phyloP scores from a whole-genome alignment of 2,329 filamentous ascomycete genomes.

The Coniosporium tulheliwenetii region DNA sequence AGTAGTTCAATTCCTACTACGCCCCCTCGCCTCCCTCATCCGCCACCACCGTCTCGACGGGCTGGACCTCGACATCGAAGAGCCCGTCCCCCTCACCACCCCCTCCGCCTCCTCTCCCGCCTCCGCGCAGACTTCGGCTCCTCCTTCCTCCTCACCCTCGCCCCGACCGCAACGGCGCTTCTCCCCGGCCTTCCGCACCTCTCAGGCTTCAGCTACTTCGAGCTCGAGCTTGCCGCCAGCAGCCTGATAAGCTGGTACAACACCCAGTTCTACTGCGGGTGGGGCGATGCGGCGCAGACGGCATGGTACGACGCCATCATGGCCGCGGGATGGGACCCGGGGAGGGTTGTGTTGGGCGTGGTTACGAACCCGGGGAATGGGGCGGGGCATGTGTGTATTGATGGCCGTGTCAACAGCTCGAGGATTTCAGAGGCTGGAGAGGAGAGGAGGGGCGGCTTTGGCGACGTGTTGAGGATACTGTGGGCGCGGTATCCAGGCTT shows the following conservation, averaged over 20 bases:
- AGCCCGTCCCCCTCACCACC: conserved; percentile 53
- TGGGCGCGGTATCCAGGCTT: conserved; percentile 49
- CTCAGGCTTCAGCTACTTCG: conserved; percentile 67
- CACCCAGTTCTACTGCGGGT: conserved; percentile 84
- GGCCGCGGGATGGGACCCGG: conserved; percentile 52
- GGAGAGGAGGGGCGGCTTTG: too few species aligned
- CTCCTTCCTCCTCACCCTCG: conserved; percentile 61
- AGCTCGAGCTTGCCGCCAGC: conserved; percentile 53
- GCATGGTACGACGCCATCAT: conserved; percentile 37
- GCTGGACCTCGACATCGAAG: conserved; percentile 67
- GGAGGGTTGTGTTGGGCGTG: conserved; percentile 64
- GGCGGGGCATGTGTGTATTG: conserved; percentile 33
- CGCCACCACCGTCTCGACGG: conserved; percentile 48
- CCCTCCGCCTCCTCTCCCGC: conserved; percentile 34
- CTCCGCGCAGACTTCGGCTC: conserved; percentile 48
- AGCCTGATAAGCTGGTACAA: conserved; percentile 72
- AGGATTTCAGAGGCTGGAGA: conserved; percentile 28
- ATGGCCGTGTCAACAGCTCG: conserved; percentile 20
- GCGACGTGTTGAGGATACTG: conserved; percentile 39
- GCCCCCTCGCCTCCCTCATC: conserved; percentile 47
- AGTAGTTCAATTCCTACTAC: conserved; percentile 60
- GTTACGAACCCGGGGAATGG: conserved; percentile 69
- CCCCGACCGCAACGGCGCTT: conserved; percentile 66
- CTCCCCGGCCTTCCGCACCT: conserved; percentile 43
- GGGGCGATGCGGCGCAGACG: conserved; percentile 48